phyloP scores from a whole-genome alignment of 1,139 yeast genomes.

The Lodderomyces elongisporus region DNA sequence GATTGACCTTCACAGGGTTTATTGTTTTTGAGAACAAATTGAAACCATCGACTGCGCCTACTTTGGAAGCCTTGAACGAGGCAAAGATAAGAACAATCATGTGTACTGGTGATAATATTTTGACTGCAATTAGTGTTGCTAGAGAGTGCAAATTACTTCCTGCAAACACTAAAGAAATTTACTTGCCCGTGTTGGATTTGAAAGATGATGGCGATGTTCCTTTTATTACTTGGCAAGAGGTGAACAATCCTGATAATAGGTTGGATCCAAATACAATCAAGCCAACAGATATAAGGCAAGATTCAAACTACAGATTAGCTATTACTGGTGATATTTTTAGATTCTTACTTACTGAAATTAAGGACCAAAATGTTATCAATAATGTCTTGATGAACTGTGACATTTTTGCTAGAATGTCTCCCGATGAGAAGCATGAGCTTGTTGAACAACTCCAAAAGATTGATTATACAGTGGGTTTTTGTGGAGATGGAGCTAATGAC shows the following conservation, averaged over 20 bases:
- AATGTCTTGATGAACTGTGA: slow-evolving; percentile 67
- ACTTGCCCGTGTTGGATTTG: slow-evolving; percentile 58
- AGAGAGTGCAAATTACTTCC: slow-evolving; percentile 70
- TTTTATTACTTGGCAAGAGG: slow-evolving; percentile 59
- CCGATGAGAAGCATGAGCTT: slow-evolving; percentile 94
- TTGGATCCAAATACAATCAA: slow-evolving; percentile 62
- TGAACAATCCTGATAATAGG: slow-evolving; percentile 45
- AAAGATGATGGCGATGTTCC: slow-evolving; percentile 28
- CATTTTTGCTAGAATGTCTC: slow-evolving; percentile 95
- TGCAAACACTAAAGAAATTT: slow-evolving; percentile 44
- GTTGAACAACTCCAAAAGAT: slow-evolving; percentile 80
- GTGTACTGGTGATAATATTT: slow-evolving; percentile 97
- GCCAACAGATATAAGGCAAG: slow-evolving; percentile 35
- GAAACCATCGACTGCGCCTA: slow-evolving; percentile 60
- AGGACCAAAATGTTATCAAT: slow-evolving; percentile 40
- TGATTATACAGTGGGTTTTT: slow-evolving; percentile 92
- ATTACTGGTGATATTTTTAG: slow-evolving; percentile 91
- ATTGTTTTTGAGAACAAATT: slow-evolving; percentile 88
- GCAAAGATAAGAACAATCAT: slow-evolving; percentile 82
- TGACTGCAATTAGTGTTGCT: slow-evolving; percentile 93
- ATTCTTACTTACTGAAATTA: slow-evolving; percentile 55
- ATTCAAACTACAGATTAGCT: slow-evolving; percentile 59
- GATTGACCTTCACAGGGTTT: slow-evolving; percentile 75
- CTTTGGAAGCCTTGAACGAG: slow-evolving; percentile 49
- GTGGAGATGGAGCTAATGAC: slow-evolving; percentile 97